Percentiles rank a stretch among this genome's conserved stretches.
These are phyloP conservation scores for Diaporthe citri DNA, from an alignment of 2,329 filamentous ascomycete genomes.

Conservation along the genomic window DNA sequence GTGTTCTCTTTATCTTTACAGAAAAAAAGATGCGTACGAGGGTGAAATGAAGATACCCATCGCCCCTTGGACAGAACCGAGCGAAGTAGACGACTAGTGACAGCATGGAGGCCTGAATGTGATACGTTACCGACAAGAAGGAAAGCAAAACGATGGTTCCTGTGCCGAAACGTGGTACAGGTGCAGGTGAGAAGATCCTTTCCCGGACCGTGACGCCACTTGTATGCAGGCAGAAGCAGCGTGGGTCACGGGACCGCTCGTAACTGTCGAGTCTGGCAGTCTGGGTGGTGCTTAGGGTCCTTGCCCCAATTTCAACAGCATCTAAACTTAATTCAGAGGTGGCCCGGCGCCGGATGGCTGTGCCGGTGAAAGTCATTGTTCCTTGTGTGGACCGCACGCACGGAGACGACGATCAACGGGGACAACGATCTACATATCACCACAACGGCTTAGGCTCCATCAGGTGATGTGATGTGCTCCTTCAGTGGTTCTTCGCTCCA, in stretches of 20 bases:
- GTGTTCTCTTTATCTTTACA: not conserved
- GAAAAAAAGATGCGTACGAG: not conserved
- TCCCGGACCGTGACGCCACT: conserved; percentile 5
- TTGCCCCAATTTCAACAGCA: not conserved
- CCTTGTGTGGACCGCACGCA: not conserved
- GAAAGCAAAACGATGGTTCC: not conserved
- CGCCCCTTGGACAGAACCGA: not conserved
- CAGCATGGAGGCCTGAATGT: not conserved
- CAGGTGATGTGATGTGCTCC: not conserved
- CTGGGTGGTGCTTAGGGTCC: not conserved
- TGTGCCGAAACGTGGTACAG: conserved; percentile 19
- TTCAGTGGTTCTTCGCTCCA: not conserved
- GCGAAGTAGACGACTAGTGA: not conserved
- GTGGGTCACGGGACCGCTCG: not conserved
- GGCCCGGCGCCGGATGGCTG: not conserved
- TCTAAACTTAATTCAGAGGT: conserved; percentile 2
- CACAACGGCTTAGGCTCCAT: not conserved
- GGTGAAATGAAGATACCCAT: not conserved
- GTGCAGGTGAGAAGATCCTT: not conserved
- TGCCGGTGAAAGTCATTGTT: not conserved
- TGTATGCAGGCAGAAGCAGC: conserved; percentile 1
- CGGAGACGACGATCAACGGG: conserved; percentile 16
- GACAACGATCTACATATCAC: not conserved
- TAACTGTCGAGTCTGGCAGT: not conserved
- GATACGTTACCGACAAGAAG: conserved; percentile 6